Evolutionary conservation across 805 yeast species (phyloP), one percentile per base, ranked within the genome.

Genomic region (Wickerhamomyces bovis): DNA sequence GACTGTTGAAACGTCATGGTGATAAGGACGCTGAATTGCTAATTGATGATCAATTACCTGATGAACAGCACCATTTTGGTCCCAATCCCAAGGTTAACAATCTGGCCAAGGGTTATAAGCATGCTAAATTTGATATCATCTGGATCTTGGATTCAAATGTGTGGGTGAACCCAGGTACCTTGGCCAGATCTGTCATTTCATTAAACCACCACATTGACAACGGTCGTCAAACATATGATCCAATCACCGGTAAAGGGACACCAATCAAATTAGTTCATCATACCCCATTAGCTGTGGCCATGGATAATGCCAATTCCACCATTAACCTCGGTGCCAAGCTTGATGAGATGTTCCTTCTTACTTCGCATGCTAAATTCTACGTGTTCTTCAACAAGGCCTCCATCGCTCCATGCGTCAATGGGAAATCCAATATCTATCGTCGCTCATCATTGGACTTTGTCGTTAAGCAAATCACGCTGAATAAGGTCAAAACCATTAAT

Each of bases 31-130:
- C 88, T 19, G 71, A 71, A 50, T 66, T 89, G 6, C 58, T 87
- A 50, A 63, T 83, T 2, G 84, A 80, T 40, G 65, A 67, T 47
- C 65, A 53, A 68, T 44, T 65, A 55, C 5, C 48, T 52, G 8
- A 66, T 64, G 31, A 76, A 70, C 45, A 10, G 3, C 50, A 47
- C 36, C 74, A 74, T 53, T 83, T 69, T 56, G 96, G 96, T 2
- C 94, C 95, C 6, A 89, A 89, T 57, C 97, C 97, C 7, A 89
- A 89, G 64, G 86, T 89, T 46, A 87, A 88, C 65, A 89, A 89
- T 64, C 68, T 89, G 41, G 81, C 89, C n/a, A 85, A 85, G 62
- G 96, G 95, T 6, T 87, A 83, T 58, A 62, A 68, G 36, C 64
- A 64, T 2, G 92, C 96, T 8, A 75, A 77, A 54, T 69, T 77